Conservation (phyloP, 2,329 filamentous ascomycete species). For the Emergomyces pasteurianus region DNA sequence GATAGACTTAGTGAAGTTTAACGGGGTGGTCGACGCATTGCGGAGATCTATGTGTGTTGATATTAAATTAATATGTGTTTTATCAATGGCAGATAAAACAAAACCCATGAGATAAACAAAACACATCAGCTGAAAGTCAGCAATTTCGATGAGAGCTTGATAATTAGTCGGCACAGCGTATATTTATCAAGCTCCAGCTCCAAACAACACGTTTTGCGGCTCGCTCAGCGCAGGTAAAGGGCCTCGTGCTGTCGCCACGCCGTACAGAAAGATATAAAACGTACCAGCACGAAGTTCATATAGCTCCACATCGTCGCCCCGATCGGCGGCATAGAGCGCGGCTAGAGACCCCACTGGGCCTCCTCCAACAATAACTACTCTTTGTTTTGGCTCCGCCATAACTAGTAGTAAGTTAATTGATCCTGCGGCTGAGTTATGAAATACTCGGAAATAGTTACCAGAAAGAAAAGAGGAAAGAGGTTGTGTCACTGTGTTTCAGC, state of each 20-base stretch:
- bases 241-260: not conserved
- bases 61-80: not conserved
- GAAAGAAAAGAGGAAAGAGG: not conserved
- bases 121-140: not conserved
- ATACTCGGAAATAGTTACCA: not conserved
- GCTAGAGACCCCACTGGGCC: slow-evolving; percentile 88
- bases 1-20: slow-evolving; percentile 98
- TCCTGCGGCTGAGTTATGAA: not conserved
- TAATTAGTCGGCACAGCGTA: not conserved
- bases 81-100: not conserved
- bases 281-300: slow-evolving; percentile 87
- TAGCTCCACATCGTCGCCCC: slow-evolving; percentile 81
- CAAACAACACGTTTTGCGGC: not conserved
- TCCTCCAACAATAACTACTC: slow-evolving; percentile 75
- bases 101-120: not conserved
- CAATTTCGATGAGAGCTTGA: not conserved
- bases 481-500: not conserved
- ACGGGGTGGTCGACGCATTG: slow-evolving; percentile 64
- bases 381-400: slow-evolving; percentile 36
- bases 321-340: slow-evolving; percentile 78
- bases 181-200: not conserved
- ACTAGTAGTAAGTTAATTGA: too few relatives aligned
- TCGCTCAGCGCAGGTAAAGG: not conserved
- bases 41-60: slow-evolving; percentile 56
- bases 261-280: not conserved